Evolutionary conservation across 192 early-diverging fungal genomes (phyloP).

Genomic region (Dissophora globulifera): DNA sequence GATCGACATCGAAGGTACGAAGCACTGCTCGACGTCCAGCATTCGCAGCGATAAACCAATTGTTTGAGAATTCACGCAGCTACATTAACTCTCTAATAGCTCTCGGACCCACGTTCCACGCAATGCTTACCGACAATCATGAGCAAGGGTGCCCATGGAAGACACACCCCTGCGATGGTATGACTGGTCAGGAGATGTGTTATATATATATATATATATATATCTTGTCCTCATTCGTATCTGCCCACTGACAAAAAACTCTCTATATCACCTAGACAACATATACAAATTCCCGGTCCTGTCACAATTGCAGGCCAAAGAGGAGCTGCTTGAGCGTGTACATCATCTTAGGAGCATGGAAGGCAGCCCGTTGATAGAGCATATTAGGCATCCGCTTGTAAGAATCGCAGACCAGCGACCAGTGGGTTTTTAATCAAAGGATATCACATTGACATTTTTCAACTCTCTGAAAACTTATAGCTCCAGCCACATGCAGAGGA

Average conservation of each 20-base stretch:
- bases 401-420: too few species aligned
- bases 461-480: too few species aligned
- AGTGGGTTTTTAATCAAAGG: constrained; percentile 9
- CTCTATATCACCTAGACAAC: constrained; percentile 12
- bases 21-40: too few species aligned
- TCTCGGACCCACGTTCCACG: constrained; percentile 34
- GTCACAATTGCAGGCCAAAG: constrained; percentile 20
- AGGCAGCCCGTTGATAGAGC: constrained; percentile 2
- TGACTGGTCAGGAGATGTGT: too few species aligned
- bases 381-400: constrained; percentile 38
- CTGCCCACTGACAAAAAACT: too few species aligned
- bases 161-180: constrained; percentile 44
- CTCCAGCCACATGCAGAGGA: constrained; percentile 1
- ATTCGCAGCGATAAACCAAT: too few species aligned
- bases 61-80: too few species aligned
- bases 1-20: constrained; percentile 18
- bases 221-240: too few species aligned
- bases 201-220: too few species aligned
- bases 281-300: constrained; percentile 46
- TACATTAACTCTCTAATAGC: background rate
- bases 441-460: too few species aligned
- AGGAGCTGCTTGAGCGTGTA: constrained; percentile 25
- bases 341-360: constrained; percentile 2
- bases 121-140: constrained; percentile 38
- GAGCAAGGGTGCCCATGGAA: constrained; percentile 34